A percentile compares a stretch with the other conserved stretches of the same genome.
Evolutionary conservation across 805 yeast species (phyloP).

Genomic region (Wickerhamomyces silvicola): DNA sequence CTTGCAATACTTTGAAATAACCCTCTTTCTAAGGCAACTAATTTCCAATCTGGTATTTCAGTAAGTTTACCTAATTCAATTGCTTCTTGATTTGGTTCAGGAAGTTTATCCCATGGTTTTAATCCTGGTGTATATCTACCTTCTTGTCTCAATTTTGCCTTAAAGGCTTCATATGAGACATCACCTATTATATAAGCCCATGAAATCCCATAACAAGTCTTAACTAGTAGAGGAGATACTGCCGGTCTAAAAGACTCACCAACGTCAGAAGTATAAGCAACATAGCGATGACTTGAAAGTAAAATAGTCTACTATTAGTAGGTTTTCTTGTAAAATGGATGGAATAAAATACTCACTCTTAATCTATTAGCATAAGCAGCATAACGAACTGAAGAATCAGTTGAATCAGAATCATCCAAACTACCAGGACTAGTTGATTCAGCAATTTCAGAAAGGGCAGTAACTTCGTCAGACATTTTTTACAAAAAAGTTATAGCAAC

Average conservation of each 20-base stretch:
- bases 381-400: conserved; percentile 54
- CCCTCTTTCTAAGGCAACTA: conserved; percentile 64
- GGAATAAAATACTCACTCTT: too few species aligned
- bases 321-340: too few species aligned
- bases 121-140: conserved; percentile 56
- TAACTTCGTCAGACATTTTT: background rate
- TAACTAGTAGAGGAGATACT: conserved; percentile 63
- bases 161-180: conserved; percentile 69
- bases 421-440: conserved; percentile 13
- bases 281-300: conserved; percentile 69
- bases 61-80: conserved; percentile 31
- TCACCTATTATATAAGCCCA: conserved; percentile 76
- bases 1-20: conserved; percentile 75
- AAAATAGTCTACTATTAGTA: too few species aligned
- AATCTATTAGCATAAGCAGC: conserved; percentile 78
- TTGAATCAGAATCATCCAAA: conserved; percentile 27
- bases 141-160: conserved; percentile 55
- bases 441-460: conserved; percentile 1
- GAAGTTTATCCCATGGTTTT: conserved; percentile 59
- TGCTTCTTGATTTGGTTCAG: conserved; percentile 31
- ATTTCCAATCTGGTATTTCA: conserved; percentile 58
- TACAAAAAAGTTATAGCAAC: background rate
- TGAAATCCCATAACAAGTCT: conserved; percentile 61
- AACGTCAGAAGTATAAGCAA: conserved; percentile 81
- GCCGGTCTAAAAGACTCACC: conserved; percentile 85